phyloP scores from a whole-genome alignment of 345 rosid genomes.

The Diplotaxis tenuifolia region DNA sequence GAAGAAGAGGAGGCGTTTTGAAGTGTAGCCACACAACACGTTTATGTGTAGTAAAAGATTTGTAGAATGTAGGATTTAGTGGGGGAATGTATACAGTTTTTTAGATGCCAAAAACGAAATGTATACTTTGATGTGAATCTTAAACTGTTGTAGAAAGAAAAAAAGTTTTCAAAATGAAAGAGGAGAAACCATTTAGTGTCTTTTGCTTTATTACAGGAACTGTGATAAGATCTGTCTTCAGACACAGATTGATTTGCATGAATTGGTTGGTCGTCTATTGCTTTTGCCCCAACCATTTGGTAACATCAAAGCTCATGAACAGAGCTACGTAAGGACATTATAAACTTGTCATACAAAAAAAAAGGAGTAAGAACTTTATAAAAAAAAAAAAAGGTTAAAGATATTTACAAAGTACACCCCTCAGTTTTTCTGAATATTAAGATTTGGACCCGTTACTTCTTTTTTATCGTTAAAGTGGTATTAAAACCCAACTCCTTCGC shows the following conservation, averaged over 20 bases:
- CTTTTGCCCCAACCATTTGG: too few species aligned
- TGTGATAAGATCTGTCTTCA: background rate
- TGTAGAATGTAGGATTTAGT: conserved; percentile 24
- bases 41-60: conserved; percentile 21
- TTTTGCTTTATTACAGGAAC: background rate
- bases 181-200: background rate
- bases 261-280: background rate
- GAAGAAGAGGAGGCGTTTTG: conserved; percentile 28
- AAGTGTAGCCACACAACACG: conserved; percentile 10
- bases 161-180: background rate
- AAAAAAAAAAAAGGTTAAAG: background rate
- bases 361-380: too few species aligned
- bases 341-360: too few species aligned
- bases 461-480: background rate
- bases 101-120: conserved; percentile 7
- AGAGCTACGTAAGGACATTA: too few species aligned
- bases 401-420: background rate
- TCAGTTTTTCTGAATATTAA: background rate
- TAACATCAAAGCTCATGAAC: too few species aligned
- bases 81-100: conserved; percentile 24
- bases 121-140: conserved; percentile 22
- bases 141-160: conserved; percentile 12
- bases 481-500: background rate
- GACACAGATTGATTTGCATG: background rate
- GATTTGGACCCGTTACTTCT: background rate